These are phyloP conservation scores for Blastocystis sp. DNA, from an alignment of 352 stramenopile species.

Conservation along the genomic window DNA sequence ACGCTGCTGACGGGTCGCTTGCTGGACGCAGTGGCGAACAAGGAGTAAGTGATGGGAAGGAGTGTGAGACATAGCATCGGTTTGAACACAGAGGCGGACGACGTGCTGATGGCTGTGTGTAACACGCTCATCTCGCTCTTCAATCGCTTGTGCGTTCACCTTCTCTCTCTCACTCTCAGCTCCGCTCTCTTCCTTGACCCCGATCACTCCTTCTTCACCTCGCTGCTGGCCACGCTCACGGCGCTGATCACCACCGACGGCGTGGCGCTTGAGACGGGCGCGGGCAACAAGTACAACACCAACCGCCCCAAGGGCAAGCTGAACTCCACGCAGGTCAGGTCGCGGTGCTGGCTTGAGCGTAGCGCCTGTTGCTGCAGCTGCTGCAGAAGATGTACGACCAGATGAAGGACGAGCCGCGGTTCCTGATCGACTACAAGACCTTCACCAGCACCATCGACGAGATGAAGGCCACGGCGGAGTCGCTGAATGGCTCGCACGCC, in stretches of 20 bases:
- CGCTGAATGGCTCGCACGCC: background rate
- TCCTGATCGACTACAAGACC: constrained; percentile 45
- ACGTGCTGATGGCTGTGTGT: background rate
- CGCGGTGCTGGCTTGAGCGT: no score
- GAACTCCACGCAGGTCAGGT: background rate
- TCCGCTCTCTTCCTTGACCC: background rate
- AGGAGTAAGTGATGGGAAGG: background rate
- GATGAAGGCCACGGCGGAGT: background rate
- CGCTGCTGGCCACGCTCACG: background rate
- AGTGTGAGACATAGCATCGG: background rate
- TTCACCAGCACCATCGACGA: background rate
- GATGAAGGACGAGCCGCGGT: constrained; percentile 1
- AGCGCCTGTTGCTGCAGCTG: background rate
- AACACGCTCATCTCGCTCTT: background rate
- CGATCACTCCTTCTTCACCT: background rate
- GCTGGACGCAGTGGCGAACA: background rate
- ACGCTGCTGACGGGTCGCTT: background rate
- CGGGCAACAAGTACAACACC: constrained; percentile 35
- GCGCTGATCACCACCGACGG: background rate
- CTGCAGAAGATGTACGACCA: background rate
- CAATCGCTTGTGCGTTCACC: background rate
- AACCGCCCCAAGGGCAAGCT: constrained; percentile 45
- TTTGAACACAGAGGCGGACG: constrained; percentile 23
- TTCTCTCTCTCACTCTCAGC: background rate
- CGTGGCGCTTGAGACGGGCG: background rate